A percentile compares a stretch with the other conserved stretches of the same genome.
phyloP scores from a whole-genome alignment of 495 filamentous ascomycete genomes.

The Daldinia decipiens region DNA sequence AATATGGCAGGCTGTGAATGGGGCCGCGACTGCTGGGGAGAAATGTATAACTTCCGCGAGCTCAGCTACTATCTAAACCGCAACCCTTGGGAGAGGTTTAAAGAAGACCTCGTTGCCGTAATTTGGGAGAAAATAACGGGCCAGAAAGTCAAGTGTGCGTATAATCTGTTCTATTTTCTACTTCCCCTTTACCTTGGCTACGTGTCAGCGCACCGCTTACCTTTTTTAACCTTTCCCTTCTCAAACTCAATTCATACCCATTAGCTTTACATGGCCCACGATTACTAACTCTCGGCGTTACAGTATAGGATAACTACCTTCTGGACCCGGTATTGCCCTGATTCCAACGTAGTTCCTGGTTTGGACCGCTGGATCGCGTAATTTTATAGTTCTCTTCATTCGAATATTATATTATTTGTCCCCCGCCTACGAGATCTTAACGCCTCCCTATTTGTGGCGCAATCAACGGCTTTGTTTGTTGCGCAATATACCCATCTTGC shows the following conservation, averaged over 20 bases:
- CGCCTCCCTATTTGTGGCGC: slow-evolving; percentile 15
- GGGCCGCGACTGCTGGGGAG: slow-evolving; percentile 96
- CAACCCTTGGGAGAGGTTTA: slow-evolving; percentile 77
- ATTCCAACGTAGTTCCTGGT: slow-evolving; percentile 14
- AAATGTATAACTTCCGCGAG: slow-evolving; percentile 93
- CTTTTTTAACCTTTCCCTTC: neutral
- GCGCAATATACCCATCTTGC: slow-evolving; percentile 44
- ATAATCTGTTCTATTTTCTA: slow-evolving; percentile 6
- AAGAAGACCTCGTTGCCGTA: slow-evolving; percentile 65
- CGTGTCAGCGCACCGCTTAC: neutral
- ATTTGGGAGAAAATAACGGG: slow-evolving; percentile 66
- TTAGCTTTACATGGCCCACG: neutral
- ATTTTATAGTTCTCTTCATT: slow-evolving; percentile 18
- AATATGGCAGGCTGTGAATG: slow-evolving; percentile 99
- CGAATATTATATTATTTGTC: slow-evolving; percentile 27
- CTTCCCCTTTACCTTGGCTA: slow-evolving; percentile 1
- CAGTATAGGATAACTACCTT: slow-evolving; percentile 41
- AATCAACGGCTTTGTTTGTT: slow-evolving; percentile 23
- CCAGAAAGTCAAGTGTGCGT: slow-evolving; percentile 61
- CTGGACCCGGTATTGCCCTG: slow-evolving; percentile 13
- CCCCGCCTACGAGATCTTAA: slow-evolving; percentile 9
- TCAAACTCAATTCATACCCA: neutral
- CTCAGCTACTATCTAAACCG: slow-evolving; percentile 87
- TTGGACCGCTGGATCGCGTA: slow-evolving; percentile 14
- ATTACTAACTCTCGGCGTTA: slow-evolving; percentile 28